phyloP scores from a whole-genome alignment of 192 early-diverging fungal species.

The Powellomyces hirtus region DNA sequence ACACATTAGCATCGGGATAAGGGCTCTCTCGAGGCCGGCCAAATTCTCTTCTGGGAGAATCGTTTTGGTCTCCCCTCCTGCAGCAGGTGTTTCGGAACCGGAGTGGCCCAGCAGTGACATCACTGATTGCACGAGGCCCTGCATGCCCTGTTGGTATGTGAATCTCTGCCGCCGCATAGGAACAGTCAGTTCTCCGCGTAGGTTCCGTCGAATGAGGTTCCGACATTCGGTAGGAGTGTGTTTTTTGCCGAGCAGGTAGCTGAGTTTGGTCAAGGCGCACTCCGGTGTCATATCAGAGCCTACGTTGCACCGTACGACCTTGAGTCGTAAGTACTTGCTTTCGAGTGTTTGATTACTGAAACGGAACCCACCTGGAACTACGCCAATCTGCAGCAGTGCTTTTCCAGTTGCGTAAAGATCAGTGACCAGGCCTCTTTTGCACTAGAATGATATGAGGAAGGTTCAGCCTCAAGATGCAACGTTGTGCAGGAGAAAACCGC shows the following conservation, averaged over 20 bases:
- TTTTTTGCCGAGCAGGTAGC: conserved; percentile 80
- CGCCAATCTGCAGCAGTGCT: conserved; percentile 72
- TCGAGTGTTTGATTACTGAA: too few species aligned
- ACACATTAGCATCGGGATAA: conserved; percentile 83
- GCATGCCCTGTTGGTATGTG: conserved; percentile 61
- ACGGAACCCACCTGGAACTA: conserved; percentile 64
- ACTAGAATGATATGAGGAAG: too few species aligned
- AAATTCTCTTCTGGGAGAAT: conserved; percentile 7
- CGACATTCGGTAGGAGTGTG: conserved; percentile 70
- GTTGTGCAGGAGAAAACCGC: neutral
- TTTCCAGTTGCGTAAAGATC: conserved; percentile 90
- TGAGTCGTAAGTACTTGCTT: too few species aligned
- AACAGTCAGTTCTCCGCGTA: conserved; percentile 91
- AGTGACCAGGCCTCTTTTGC: conserved; percentile 79
- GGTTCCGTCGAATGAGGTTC: conserved; percentile 73
- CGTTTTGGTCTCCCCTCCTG: neutral
- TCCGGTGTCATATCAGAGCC: conserved; percentile 90
- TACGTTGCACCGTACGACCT: neutral
- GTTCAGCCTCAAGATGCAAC: neutral
- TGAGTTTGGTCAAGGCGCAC: conserved; percentile 94
- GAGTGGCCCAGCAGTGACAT: conserved; percentile 20
- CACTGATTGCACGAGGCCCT: conserved; percentile 34
- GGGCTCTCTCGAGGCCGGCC: conserved; percentile 60
- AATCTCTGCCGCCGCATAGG: conserved; percentile 63
- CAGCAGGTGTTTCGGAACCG: neutral